Evolutionary conservation across 345 rosid genomes (phyloP).

Genomic region (Gossypium bickii): DNA sequence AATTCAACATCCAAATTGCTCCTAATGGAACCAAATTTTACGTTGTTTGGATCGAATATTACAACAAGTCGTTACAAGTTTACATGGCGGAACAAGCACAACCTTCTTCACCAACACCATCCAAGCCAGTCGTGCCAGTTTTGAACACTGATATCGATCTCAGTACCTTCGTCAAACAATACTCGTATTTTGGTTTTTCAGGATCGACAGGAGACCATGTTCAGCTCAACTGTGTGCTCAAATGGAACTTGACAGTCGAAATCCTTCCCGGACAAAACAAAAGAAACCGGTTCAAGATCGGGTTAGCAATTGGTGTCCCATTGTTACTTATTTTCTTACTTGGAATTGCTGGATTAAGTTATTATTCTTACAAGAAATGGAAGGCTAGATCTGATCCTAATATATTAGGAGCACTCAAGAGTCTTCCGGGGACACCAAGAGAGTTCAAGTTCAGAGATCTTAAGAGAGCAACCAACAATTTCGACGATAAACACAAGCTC

Average conservation of each 20-base stretch:
- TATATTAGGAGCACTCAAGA: conserved; percentile 41
- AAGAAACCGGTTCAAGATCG: conserved; percentile 9
- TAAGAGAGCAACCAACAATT: conserved; percentile 57
- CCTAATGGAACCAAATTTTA: conserved; percentile 26
- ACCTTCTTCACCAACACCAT: neutral
- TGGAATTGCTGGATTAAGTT: conserved; percentile 8
- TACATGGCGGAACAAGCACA: conserved; percentile 33
- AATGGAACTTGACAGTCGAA: conserved; percentile 55
- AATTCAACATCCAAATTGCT: conserved; percentile 31
- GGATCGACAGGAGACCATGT: conserved; percentile 41
- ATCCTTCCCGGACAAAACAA: conserved; percentile 14
- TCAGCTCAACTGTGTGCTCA: conserved; percentile 47
- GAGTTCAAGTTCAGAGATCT: conserved; percentile 45
- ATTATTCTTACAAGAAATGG: conserved; percentile 21
- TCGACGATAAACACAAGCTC: conserved; percentile 44
- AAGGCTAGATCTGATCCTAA: conserved; percentile 27
- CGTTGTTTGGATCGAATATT: conserved; percentile 45
- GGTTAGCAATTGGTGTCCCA: conserved; percentile 29
- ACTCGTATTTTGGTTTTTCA: conserved; percentile 52
- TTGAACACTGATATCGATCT: conserved; percentile 35
- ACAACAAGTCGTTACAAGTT: conserved; percentile 29
- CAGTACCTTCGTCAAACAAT: conserved; percentile 25
- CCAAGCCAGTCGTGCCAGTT: conserved; percentile 29
- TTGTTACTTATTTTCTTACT: conserved; percentile 4
- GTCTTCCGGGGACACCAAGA: conserved; percentile 46